These are phyloP conservation scores for Xylaria arbuscula DNA, from an alignment of 2,329 filamentous ascomycete species.

Conservation along the genomic window DNA sequence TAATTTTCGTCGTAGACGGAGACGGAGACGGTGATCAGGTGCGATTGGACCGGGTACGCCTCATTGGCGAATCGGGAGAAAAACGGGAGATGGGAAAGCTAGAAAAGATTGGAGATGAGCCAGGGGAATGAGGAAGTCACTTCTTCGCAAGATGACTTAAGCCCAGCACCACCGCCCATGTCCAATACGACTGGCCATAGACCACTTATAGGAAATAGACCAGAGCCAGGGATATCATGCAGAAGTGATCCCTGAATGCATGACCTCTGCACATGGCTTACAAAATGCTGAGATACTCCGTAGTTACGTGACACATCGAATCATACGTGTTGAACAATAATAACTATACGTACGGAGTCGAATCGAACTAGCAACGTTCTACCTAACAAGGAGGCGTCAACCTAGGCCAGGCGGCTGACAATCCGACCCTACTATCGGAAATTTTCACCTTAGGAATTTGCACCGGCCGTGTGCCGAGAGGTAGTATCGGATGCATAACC, in stretches of 20 bases:
- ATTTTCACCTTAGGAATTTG: background rate
- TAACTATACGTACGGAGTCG: background rate
- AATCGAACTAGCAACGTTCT: background rate
- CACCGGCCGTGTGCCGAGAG: slow-evolving; percentile 15
- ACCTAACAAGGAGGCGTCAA: background rate
- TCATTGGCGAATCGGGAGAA: slow-evolving; percentile 90
- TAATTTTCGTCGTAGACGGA: slow-evolving; percentile 89
- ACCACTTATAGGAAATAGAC: slow-evolving; percentile 24
- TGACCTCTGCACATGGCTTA: slow-evolving; percentile 13
- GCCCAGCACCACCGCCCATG: slow-evolving; percentile 27
- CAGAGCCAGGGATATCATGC: slow-evolving; percentile 1
- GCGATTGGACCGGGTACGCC: slow-evolving; percentile 79
- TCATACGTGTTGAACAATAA: background rate
- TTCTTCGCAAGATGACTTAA: slow-evolving; percentile 26
- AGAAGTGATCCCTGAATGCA: background rate
- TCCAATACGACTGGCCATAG: slow-evolving; percentile 22
- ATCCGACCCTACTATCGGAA: background rate
- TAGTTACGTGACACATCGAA: slow-evolving; percentile 6
- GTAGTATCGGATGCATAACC: background rate
- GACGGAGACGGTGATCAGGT: slow-evolving; percentile 87
- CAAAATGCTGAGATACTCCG: slow-evolving; percentile 11
- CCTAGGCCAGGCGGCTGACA: background rate
- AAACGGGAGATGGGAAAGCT: slow-evolving; percentile 94
- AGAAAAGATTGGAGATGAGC: slow-evolving; percentile 89
- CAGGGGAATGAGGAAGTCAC: slow-evolving; percentile 62